Percentiles rank a stretch among this genome's conserved stretches.
Conservation (phyloP, 2,329 filamentous ascomycete species). For the Lachnellula willkommii region DNA sequence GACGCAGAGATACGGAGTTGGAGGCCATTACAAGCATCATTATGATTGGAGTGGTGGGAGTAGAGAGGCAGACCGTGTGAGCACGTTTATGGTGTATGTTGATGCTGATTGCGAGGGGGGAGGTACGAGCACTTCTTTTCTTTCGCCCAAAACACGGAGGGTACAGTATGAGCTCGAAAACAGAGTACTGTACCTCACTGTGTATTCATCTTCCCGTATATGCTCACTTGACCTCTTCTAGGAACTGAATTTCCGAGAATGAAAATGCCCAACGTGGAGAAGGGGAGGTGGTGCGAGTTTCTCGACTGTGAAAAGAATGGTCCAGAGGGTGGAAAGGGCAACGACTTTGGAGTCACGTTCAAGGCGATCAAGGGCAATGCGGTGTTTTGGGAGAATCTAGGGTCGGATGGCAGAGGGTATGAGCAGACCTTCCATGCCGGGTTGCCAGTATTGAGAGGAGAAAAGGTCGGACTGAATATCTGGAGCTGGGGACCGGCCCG, state of each 20-base stretch:
- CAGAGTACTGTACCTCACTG: no score
- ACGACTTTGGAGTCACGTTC: constrained; percentile 47
- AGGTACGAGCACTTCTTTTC: constrained; percentile 20
- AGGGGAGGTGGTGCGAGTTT: constrained; percentile 49
- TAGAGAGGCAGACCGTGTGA: constrained; percentile 40
- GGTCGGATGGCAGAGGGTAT: constrained; percentile 49
- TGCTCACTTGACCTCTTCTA: neutral
- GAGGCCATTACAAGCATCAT: constrained; percentile 55
- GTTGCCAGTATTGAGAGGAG: constrained; percentile 49
- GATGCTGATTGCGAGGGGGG: constrained; percentile 48
- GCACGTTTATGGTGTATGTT: constrained; percentile 59
- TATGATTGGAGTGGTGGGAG: constrained; percentile 50
- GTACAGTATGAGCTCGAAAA: no score
- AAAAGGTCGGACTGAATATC: constrained; percentile 58
- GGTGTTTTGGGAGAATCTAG: constrained; percentile 58
- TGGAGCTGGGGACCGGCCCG: constrained; percentile 50
- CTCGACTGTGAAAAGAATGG: constrained; percentile 43
- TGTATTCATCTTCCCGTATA: no score
- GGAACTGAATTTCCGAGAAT: constrained; percentile 55
- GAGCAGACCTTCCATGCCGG: constrained; percentile 57
- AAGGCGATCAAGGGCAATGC: constrained; percentile 53
- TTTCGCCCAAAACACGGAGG: no score
- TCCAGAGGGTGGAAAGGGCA: constrained; percentile 13
- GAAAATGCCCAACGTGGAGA: constrained; percentile 35
- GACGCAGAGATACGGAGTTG: constrained; percentile 55